Evolutionary conservation across 305 asterid species (phyloP).

Genomic region (Plantago rigida): DNA sequence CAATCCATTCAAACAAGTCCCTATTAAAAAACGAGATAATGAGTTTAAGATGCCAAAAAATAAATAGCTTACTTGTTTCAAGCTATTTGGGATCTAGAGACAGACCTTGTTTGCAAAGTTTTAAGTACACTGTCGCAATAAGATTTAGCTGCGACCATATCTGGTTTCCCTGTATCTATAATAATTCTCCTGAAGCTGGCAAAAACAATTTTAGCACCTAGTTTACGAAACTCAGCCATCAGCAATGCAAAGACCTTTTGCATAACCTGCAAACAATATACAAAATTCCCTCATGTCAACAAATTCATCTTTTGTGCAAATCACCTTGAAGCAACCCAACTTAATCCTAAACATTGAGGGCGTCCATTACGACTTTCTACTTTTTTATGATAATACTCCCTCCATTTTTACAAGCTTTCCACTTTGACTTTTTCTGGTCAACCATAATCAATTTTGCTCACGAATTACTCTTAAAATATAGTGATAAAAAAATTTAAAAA

Average conservation of each 20-base stretch:
- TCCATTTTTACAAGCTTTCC: too few relatives aligned
- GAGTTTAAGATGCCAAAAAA: conserved; percentile 26
- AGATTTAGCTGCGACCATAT: conserved; percentile 80
- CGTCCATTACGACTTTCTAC: too few relatives aligned
- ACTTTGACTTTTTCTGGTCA: too few relatives aligned
- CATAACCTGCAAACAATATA: conserved; percentile 57
- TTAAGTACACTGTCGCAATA: conserved; percentile 83
- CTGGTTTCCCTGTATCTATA: conserved; percentile 83
- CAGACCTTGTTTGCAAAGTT: conserved; percentile 72
- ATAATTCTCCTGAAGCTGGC: conserved; percentile 83
- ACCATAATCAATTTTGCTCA: too few relatives aligned
- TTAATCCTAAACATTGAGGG: too few relatives aligned
- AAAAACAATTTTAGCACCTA: conserved; percentile 73
- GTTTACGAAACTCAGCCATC: conserved; percentile 85
- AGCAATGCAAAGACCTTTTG: conserved; percentile 86
- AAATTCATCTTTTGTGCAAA: not conserved
- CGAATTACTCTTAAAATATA: too few relatives aligned
- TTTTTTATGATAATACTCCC: too few relatives aligned
- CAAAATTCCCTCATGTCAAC: conserved; percentile 14
- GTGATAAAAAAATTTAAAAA: too few relatives aligned
- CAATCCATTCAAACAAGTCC: conserved; percentile 94
- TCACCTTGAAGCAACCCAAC: not conserved
- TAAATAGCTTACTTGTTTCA: not conserved
- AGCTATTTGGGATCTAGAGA: conserved; percentile 22
- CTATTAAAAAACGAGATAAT: conserved; percentile 33